Evolutionary conservation across 495 filamentous ascomycete species (phyloP).

Genomic region (Annulohypoxylon maeteangense): DNA sequence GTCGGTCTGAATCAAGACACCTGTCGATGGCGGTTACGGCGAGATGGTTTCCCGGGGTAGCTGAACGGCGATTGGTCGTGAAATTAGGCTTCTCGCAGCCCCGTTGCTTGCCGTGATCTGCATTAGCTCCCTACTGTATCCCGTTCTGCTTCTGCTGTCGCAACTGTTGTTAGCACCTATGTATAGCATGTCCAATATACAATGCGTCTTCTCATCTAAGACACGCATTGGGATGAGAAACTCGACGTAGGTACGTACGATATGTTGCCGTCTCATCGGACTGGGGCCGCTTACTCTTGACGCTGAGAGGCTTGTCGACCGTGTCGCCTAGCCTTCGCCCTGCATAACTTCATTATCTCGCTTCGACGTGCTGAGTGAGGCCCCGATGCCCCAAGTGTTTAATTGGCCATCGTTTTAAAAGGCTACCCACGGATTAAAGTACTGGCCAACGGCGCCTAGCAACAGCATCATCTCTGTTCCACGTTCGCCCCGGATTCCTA

Average conservation of each 20-base stretch:
- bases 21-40: constrained; percentile 21
- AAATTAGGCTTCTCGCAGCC: constrained; percentile 43
- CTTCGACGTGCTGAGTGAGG: constrained; percentile 20
- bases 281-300: constrained; percentile 42
- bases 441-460: constrained; percentile 27
- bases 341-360: constrained; percentile 22
- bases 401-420: constrained; percentile 32
- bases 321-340: constrained; percentile 27
- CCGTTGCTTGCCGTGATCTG: constrained; percentile 39
- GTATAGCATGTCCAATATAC: neutral
- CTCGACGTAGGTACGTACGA: constrained; percentile 32
- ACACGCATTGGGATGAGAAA: constrained; percentile 36
- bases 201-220: constrained; percentile 24
- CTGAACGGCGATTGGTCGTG: constrained; percentile 39
- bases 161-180: constrained; percentile 23
- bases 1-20: constrained; percentile 34
- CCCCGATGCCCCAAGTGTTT: constrained; percentile 3
- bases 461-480: constrained; percentile 28
- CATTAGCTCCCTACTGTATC: constrained; percentile 35
- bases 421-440: constrained; percentile 36
- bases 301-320: constrained; percentile 27
- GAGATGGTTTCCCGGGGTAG: constrained; percentile 23
- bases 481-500: constrained; percentile 14
- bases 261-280: constrained; percentile 18
- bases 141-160: constrained; percentile 24